phyloP scores from a whole-genome alignment of 768 basidiomycete species.

The Psilocybe sp. region DNA sequence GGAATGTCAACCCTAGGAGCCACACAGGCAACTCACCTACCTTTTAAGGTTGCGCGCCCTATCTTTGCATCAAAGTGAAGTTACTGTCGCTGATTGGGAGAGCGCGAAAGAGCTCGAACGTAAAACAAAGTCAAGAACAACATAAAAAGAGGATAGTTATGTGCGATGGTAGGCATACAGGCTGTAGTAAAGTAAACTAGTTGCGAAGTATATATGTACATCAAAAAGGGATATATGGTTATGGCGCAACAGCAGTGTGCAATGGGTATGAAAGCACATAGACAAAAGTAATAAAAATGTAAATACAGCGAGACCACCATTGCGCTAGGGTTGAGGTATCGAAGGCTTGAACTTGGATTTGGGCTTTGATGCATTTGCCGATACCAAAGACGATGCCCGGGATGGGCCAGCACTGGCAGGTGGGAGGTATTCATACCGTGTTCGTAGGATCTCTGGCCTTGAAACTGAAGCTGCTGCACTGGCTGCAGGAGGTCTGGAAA shows the following conservation, averaged over 20 bases:
- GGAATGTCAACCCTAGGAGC: background rate
- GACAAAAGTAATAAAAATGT: background rate
- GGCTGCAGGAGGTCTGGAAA: too few species aligned
- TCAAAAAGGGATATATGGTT: background rate
- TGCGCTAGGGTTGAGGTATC: background rate
- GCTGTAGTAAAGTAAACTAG: background rate
- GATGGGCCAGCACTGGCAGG: conserved; percentile 8
- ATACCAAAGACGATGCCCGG: conserved; percentile 5
- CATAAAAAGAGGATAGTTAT: conserved; percentile 11
- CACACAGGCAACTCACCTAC: conserved; percentile 8
- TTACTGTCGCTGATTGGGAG: conserved; percentile 63
- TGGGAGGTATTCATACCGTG: conserved; percentile 29
- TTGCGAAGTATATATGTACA: background rate
- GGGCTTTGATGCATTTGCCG: conserved; percentile 4
- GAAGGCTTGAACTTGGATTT: conserved; percentile 30
- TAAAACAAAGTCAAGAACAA: too few species aligned
- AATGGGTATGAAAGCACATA: background rate
- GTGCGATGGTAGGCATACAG: too few species aligned
- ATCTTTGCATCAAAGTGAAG: conserved; percentile 52
- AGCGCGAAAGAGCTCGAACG: conserved; percentile 58
- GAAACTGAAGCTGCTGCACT: too few species aligned
- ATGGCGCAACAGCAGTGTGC: background rate
- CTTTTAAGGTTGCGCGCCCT: conserved; percentile 57
- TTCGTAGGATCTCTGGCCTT: conserved; percentile 16
- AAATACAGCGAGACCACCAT: background rate